Conservation (phyloP, 345 rosid genomes). For the Hibiscus syriacus region DNA sequence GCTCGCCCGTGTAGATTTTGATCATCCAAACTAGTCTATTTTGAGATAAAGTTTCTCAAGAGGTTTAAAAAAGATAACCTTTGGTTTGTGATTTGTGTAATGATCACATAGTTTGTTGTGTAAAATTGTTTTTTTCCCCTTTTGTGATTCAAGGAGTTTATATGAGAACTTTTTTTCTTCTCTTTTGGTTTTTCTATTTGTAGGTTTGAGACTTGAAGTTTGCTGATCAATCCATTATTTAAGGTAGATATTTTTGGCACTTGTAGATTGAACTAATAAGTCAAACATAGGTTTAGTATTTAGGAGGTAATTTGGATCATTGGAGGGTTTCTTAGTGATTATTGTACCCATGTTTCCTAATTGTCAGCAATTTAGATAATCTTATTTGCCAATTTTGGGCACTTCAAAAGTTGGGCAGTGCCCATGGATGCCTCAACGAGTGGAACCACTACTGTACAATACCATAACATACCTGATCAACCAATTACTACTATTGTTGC, state of each 20-base stretch:
- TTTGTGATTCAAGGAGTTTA: conserved; percentile 11
- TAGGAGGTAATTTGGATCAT: conserved; percentile 14
- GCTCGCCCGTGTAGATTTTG: not conserved
- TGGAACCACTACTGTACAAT: conserved; percentile 60
- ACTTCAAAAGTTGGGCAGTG: conserved; percentile 59
- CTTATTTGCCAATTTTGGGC: conserved; percentile 30
- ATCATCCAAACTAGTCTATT: conserved; percentile 13
- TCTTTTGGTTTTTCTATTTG: conserved; percentile 21
- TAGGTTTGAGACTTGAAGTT: conserved; percentile 45
- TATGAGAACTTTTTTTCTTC: conserved; percentile 10
- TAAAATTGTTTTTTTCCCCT: not conserved
- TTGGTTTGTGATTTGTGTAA: conserved; percentile 1
- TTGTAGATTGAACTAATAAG: conserved; percentile 2
- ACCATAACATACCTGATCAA: conserved; percentile 67
- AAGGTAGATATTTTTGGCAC: conserved; percentile 24
- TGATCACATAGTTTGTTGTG: conserved; percentile 5
- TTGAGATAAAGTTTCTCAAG: not conserved
- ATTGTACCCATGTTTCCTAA: conserved; percentile 7
- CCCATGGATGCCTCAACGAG: conserved; percentile 90
- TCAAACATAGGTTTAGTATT: not conserved
- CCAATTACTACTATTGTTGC: conserved; percentile 47
- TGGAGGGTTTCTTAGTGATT: conserved; percentile 14
- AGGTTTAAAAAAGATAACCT: not conserved
- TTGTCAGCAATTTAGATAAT: conserved; percentile 27
- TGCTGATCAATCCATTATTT: conserved; percentile 29